A percentile compares a stretch with the other conserved stretches of the same genome.
These are phyloP conservation scores for Ilyonectria robusta DNA, from an alignment of 2,329 filamentous ascomycete genomes.

Conservation along the genomic window DNA sequence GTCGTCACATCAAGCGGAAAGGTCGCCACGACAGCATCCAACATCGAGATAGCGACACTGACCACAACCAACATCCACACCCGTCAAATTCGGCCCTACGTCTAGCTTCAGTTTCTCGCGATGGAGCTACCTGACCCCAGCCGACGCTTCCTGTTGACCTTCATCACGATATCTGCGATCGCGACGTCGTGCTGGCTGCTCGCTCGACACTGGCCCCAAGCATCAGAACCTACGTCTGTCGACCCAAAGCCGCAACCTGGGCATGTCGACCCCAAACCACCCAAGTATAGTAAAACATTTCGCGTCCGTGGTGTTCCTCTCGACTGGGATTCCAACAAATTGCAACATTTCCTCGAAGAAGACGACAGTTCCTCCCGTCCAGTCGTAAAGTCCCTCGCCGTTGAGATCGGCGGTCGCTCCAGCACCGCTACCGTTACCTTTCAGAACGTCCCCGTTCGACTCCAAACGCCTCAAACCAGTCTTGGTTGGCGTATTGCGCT, in stretches of 20 bases:
- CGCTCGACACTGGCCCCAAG: neutral
- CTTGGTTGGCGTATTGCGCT: neutral
- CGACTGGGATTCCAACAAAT: slow-evolving; percentile 4
- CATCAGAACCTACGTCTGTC: neutral
- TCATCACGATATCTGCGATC: too few species aligned
- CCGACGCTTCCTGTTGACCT: neutral
- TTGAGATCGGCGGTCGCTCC: slow-evolving; percentile 11
- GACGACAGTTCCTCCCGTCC: neutral
- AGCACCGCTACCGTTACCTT: slow-evolving; percentile 18
- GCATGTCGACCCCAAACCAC: neutral
- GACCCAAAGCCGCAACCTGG: neutral
- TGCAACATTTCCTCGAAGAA: slow-evolving; percentile 8
- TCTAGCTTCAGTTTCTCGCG: neutral
- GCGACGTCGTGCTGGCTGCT: too few species aligned
- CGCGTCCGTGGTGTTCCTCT: slow-evolving; percentile 18
- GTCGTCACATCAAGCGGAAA: too few species aligned
- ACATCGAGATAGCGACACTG: neutral
- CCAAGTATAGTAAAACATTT: neutral
- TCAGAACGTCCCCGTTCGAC: neutral
- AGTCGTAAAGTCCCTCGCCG: slow-evolving; percentile 10
- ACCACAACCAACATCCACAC: neutral
- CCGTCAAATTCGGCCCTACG: neutral
- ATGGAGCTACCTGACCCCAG: neutral
- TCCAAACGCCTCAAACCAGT: neutral
- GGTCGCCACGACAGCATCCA: too few species aligned